phyloP scores from a whole-genome alignment of 352 stramenopile genomes.

The Globisporangium ultimum region DNA sequence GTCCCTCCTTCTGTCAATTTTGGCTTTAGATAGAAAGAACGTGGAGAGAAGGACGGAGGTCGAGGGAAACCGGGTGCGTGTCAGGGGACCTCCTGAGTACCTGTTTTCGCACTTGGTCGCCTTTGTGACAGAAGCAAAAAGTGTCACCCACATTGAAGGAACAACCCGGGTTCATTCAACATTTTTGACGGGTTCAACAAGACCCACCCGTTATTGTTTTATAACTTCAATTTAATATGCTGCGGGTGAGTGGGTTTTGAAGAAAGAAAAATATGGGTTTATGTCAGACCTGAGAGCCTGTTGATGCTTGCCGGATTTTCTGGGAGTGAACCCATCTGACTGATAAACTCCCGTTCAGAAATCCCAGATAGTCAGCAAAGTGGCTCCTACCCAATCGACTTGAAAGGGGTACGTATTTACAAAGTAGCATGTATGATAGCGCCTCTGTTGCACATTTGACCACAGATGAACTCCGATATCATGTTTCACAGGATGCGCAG shows the following conservation, averaged over 20 bases:
- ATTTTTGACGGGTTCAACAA: not conserved
- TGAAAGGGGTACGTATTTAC: constrained; percentile 6
- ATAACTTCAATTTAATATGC: not conserved
- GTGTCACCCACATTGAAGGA: constrained; percentile 3
- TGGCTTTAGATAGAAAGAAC: too few species aligned
- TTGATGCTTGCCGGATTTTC: constrained; percentile 1
- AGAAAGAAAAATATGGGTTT: not conserved
- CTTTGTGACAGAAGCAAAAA: not conserved
- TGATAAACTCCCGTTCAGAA: constrained; percentile 7
- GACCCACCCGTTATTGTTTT: constrained; percentile 1
- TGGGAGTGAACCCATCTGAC: constrained; percentile 13
- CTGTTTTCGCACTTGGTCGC: not conserved
- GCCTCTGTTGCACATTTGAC: not conserved
- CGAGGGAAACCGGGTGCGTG: not conserved
- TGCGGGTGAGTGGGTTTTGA: not conserved
- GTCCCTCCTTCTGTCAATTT: not conserved
- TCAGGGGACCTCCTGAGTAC: not conserved
- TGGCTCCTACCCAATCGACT: not conserved
- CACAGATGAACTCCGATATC: not conserved
- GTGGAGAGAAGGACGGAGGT: not conserved
- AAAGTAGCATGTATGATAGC: not conserved
- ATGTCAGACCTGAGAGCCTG: not conserved
- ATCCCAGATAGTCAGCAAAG: constrained; percentile 2
- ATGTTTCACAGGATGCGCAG: not conserved
- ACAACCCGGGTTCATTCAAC: not conserved